phyloP scores from a whole-genome alignment of 2,329 filamentous ascomycete genomes.

The Talaromyces sp. region DNA sequence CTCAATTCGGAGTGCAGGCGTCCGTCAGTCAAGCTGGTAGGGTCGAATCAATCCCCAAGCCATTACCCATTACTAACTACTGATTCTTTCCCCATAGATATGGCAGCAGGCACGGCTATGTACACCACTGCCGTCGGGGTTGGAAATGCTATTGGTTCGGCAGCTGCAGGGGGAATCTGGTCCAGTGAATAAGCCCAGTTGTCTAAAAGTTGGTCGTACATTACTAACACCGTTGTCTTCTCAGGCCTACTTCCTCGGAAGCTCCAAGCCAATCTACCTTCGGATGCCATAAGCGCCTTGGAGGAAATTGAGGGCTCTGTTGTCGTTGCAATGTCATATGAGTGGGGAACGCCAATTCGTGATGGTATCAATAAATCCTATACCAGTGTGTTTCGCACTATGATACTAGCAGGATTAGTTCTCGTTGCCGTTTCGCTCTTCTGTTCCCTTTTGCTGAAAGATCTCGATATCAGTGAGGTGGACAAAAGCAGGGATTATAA shows the following conservation, averaged over 20 bases:
- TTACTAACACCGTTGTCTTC: not conserved
- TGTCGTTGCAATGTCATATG: constrained; percentile 7
- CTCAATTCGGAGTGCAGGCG: constrained; percentile 13
- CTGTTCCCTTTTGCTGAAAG: constrained; percentile 4
- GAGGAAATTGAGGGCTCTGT: constrained; percentile 11
- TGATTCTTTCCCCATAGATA: not conserved
- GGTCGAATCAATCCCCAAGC: not conserved
- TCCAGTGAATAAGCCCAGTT: not conserved
- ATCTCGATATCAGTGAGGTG: constrained; percentile 10
- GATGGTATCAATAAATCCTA: constrained; percentile 15
- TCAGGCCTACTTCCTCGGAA: constrained; percentile 15
- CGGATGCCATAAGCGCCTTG: not conserved
- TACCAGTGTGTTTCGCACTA: constrained; percentile 12
- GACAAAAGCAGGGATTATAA: constrained; percentile 12
- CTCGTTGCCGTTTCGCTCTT: constrained; percentile 4
- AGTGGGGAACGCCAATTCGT: constrained; percentile 13
- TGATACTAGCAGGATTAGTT: constrained; percentile 12
- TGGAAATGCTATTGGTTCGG: constrained; percentile 14
- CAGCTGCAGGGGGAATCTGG: constrained; percentile 13
- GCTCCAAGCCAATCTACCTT: constrained; percentile 9
- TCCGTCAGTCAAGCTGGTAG: constrained; percentile 11
- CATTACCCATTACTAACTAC: not conserved
- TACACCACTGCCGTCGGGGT: constrained; percentile 9
- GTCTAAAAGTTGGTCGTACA: not conserved
- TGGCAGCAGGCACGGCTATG: constrained; percentile 14